Evolutionary conservation across 1,284 basidiomycete genomes (phyloP), one percentile per base, ranked within the genome.

Genomic region (Moesziomyces aphidis): DNA sequence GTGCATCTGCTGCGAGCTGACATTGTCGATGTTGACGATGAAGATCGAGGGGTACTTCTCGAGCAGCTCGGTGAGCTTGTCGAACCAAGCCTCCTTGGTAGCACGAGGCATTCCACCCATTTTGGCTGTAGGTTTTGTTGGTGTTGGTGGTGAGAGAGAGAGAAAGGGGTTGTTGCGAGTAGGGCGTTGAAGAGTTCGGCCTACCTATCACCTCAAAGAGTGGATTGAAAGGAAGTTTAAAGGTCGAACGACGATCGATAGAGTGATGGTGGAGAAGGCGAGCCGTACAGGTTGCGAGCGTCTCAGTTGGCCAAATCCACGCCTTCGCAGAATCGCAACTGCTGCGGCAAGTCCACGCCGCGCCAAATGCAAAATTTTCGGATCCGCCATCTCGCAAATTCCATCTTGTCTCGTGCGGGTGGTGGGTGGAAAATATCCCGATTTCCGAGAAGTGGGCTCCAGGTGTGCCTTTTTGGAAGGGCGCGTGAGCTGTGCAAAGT

Each of bases 1-100:
- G 86, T 97, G 95, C 94, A 95, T 86, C 88, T 99, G 97, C 90
- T 98, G 97, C 74, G 95, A 98, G 71, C 94, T 94, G 85, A 99
- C 96, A 88, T 99, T 99, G 91, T 99, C 97, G 85, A 99, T 94
- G 88, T 98, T 98, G 89, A 98, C 96, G 78, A 99, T 86, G 89
- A 99, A 98, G 88, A 99, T 94, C 73, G 96, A 84, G 94, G 85
- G 93, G 87, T 93, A 97, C 86, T 92, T 91, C 87, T 90, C 89
- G 83, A 99, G 89, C 81, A 97, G 91, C 85, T 94, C 92, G 89
- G 92, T 93, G 87, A 99, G 91, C 89, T 96, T 97, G 79, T 87
- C 87, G 87, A 99, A 98, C 90, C 98, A 99, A 47, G 90, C 79
- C 83, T 92, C 92, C 89, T 98, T 98, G 85, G 94, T 92, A 86